phyloP scores from a whole-genome alignment of 345 rosid species.

The Aquilaria yunnanensis region DNA sequence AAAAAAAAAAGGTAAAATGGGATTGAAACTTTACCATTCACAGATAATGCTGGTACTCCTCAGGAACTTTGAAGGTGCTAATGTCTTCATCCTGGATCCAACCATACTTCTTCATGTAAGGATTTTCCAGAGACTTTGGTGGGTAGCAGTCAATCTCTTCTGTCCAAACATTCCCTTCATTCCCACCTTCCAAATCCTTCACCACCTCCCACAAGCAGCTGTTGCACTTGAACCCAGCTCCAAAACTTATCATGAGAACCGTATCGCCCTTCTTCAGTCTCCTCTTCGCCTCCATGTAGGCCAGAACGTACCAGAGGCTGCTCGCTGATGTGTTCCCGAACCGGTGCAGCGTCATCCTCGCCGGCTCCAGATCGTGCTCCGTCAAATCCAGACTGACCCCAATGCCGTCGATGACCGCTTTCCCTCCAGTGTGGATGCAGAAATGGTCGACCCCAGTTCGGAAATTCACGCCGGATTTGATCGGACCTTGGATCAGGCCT shows the following conservation, averaged over 20 bases:
- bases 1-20: background rate
- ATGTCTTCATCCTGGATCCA: slow-evolving; percentile 80
- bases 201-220: slow-evolving; percentile 75
- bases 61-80: slow-evolving; percentile 47
- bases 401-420: slow-evolving; percentile 90
- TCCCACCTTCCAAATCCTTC: slow-evolving; percentile 38
- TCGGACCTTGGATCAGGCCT: slow-evolving; percentile 12
- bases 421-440: slow-evolving; percentile 88
- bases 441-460: slow-evolving; percentile 85
- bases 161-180: slow-evolving; percentile 40
- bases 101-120: slow-evolving; percentile 78
- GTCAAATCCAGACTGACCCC: slow-evolving; percentile 51
- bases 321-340: slow-evolving; percentile 94
- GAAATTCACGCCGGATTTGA: slow-evolving; percentile 53
- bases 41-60: background rate
- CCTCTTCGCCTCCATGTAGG: slow-evolving; percentile 85
- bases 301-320: slow-evolving; percentile 92
- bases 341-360: slow-evolving; percentile 89
- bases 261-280: slow-evolving; percentile 73
- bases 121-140: slow-evolving; percentile 56
- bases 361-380: slow-evolving; percentile 78
- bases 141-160: slow-evolving; percentile 71
- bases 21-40: background rate
- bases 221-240: slow-evolving; percentile 82
- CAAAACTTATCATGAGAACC: slow-evolving; percentile 68